Evolutionary conservation across 1,284 basidiomycete species (phyloP), one percentile per base, ranked within the genome.

Genomic region (Heterobasidion occidentale): DNA sequence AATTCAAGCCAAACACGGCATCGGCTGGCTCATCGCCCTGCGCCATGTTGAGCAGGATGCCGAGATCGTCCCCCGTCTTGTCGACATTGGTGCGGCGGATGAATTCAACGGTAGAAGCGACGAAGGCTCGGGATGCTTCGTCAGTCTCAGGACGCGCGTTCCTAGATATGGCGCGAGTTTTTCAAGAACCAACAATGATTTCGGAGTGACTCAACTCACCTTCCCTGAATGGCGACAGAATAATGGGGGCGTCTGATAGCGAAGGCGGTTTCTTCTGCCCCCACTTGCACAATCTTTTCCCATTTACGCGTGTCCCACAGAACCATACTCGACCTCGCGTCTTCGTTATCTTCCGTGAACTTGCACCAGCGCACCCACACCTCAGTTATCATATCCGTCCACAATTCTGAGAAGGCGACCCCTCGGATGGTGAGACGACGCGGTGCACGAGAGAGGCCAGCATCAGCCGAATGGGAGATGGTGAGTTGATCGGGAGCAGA

Each of bases 1-100:
- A 62, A 48, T 71, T 69, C 2, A 56, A 55, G 11, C 69, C 69
- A 53, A 63, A 69, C 7, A 71, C 66, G 45, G 67, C 66, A 54
- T 69, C 67, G 1, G 60, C 53, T 33, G 42, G 56, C 54, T 64
- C 64, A 27, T 59, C 50, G 1, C 65, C 65, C 44, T 59, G 59
- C 20, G 57, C 54, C 52, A 65, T 54, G 52, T 60, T 64, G 12
- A 63, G 51, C 55, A 63, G 60, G 60, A 56, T 57, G 27, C 61
- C 63, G 0, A 64, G 53, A 53, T 62, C 61, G 3, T 51, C 48
- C 0, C 64, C 63, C 2, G 61, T 53, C 15, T 62, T 52, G 54
- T 58, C 58, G 35, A 56, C 48, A 48, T 65, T 64, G 59, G 59
- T 59, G 49, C 61, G 54, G 46, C 62, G 63, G 36, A 65, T 62